A percentile compares a stretch with the other conserved stretches of the same genome.
These are phyloP conservation scores for Miscanthus sacchariflorus DNA, from an alignment of 202 grass and related monocot species.

Conservation along the genomic window DNA sequence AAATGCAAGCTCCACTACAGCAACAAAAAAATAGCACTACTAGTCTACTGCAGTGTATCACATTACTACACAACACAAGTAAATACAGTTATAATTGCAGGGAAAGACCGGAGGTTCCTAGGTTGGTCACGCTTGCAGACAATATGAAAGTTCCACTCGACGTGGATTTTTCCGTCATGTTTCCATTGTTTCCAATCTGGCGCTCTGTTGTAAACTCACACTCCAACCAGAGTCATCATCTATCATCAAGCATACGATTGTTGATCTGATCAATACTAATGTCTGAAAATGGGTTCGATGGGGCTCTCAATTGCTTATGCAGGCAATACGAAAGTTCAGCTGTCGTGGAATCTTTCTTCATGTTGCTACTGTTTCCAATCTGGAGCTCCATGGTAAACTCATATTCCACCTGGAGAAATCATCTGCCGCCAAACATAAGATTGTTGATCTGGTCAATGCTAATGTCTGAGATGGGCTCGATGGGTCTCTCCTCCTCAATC, in stretches of 20 bases:
- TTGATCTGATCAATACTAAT: neutral
- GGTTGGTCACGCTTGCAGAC: neutral
- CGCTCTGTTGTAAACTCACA: neutral
- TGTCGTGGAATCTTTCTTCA: no score
- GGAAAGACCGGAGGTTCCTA: neutral
- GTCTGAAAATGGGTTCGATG: no score
- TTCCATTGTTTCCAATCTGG: neutral
- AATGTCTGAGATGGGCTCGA: no score
- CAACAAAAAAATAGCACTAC: neutral
- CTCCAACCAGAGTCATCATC: neutral
- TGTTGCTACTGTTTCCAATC: no score
- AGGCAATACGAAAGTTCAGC: no score
- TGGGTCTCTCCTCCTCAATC: no score
- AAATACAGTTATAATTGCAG: no score
- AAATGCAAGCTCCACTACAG: neutral
- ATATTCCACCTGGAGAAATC: no score
- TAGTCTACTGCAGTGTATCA: neutral
- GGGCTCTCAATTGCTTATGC: no score
- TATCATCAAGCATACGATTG: conserved; percentile 61
- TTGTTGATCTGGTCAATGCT: no score
- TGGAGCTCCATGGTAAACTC: no score
- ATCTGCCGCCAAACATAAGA: no score
- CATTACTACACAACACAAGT: neutral
- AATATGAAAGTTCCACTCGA: neutral
- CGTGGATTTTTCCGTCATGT: neutral